Evolutionary conservation across 2,329 filamentous ascomycete genomes (phyloP), one percentile per base, ranked within the genome.

Genomic region (Cordyceps tenuipes): DNA sequence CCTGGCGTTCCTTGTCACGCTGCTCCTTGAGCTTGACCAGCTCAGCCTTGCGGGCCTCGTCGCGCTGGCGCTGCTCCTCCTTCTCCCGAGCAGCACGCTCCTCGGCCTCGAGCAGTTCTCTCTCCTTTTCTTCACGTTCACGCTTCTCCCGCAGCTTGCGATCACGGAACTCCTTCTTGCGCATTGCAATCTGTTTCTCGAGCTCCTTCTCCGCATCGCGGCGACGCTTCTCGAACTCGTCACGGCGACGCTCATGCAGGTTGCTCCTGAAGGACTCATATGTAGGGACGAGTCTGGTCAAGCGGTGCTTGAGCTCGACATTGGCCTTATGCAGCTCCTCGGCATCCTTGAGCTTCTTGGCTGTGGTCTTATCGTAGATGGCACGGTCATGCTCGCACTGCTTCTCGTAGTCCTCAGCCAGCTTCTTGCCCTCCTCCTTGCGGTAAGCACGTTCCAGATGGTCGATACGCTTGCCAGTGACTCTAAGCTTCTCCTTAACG

Each of bases 401-500:
- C 67, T 79, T 80, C 64, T 89, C 88, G 70, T 95, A 96, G 70
- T 99, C 94, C 55, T 87, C 85, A 61, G 86, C 79, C 62, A 97
- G 79, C 76, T 97, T 93, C 84, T 97, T 96, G 70, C 88, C 78
- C 76, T 99, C 94, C 77, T 97, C 94, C 73, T 93, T 90, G 69
- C 94, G 88, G 83, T 95, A 95, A 43, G 94, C 94, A 78, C 94
- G 90, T 80, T 99, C 94, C 68, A 99, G 79, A 76, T 99, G 93
- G 71, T 99, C 94, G 68, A 97, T 90, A 65, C 94, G 89, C 84
- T 97, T 97, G 73, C 89, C 91, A 62, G 92, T 95, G 68, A 96
- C 85, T 68, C 91, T 88, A 57, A 97, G 84, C 72, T 89, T 91
- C 76, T 97, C 91, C 64, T 89, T 90, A 66, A 97, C 86, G 70